Base-by-base conservation (phyloP, 2,329 filamentous ascomycete species). In the Hypoxylon sp. region DNA sequence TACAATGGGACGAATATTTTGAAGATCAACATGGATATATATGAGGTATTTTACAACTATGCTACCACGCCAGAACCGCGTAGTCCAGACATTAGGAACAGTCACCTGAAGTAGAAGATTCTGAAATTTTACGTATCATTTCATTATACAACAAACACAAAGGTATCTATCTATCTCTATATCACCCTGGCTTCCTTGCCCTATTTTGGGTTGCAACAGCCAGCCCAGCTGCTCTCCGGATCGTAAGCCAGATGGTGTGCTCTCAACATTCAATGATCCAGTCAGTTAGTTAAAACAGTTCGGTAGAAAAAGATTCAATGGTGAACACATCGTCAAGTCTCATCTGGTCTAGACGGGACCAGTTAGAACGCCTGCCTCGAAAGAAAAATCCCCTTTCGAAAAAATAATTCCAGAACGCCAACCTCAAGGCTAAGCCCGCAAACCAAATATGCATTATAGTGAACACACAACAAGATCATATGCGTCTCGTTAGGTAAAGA, bases 111-210 rank as follows among this genome's bases (percentile, higher is more conserved):
- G 25, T 19, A 34, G n/a, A n/a, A 36, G 25, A 51, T 7, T 32
- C 13, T 34, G 25, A 21, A 23, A 61, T 53, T 48, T 52, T 46
- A 32, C 32, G 19, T 63, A 60, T 63, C 59, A 56, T 67, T 61
- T 57, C 64, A 58, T 57, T 62, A 62, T 43, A 53, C 52, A 66
- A 23, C 38, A 57, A 48, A 48, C 53, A 56, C 57, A 52, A 55
- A 68, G 58, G 61, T 68, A 69, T 57, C 53, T 65, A 68, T 62
- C 57, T 68, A 68, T 58, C 36, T 65, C 49, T 48, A 61, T 62
- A 50, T 36, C 38, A 19, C 32, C 13, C 46, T 55, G 38, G 38
- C 9, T 43, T 21, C 30, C 34, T 38, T 23, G 43, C 43, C 56
- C 10, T 56, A 23, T 38, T 9, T 38, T 65, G 10, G 38, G 17